Base-by-base conservation (phyloP, 2,329 filamentous ascomycete genomes). In the Apiospora koreana region DNA sequence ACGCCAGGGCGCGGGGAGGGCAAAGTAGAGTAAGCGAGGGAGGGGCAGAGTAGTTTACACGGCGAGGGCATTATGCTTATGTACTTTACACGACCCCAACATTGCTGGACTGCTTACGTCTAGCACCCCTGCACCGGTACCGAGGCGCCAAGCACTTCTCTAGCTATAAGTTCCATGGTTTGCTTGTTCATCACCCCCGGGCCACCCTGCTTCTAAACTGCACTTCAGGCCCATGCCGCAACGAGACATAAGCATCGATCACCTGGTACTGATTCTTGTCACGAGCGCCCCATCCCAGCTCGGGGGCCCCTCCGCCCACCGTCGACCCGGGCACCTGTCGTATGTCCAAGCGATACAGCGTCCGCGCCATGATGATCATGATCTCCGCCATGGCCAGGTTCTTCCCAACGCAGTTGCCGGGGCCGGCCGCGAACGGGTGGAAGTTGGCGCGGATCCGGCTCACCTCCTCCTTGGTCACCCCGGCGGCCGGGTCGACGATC, bases 341-440 rank as follows among this genome's bases (percentile, higher is more conserved):
- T 4, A 78, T 42, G 7, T 77, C 76, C 1, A 78, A 45, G 1
- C 72, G 69, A 64, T 75, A 65, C 23, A 78, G 66, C 9, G 73
- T 77, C 2, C 71, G 68, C 7, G 76, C 76, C 1, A 78, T 21
- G 1, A 50, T 70, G 18, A 79, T 72, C 71, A 75, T 64, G 18
- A 77, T 74, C 67, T 77, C 72, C 21, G 71, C 48, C 70, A 77
- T 75, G 2, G 76, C 76, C 12, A 77, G 1, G 42, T 75, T 72
- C 68, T 73, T 69, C 1, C 76, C 76, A 1, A 71, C 54, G 31
- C 77, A 74, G n/a, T 62, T 72, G 8, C 48, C 54, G 0, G 75
- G 71, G 0, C 75, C 74, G 9, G 72, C 25, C 3, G 14, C 7
- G 25, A 54, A 54, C 14, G 48, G 48, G 8, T 54, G 25, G 6